Conservation (phyloP, 1,284 basidiomycete species). For the Neotropicomus parvogracilis region DNA sequence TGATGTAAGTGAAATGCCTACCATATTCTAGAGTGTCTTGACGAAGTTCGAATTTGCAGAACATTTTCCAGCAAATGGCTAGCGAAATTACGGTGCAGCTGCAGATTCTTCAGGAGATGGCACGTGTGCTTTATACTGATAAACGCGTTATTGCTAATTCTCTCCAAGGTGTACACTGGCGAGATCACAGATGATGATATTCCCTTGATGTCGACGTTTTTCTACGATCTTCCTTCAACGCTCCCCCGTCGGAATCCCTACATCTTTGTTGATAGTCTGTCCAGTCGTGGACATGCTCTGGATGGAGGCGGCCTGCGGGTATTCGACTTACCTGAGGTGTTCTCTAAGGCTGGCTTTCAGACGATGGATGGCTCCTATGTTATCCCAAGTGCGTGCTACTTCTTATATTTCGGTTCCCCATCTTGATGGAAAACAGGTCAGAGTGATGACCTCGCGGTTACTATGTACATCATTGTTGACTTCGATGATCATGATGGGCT, state of each 20-base stretch:
- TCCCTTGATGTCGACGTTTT: conserved; percentile 64
- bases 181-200: conserved; percentile 55
- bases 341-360: conserved; percentile 19
- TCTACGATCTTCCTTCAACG: conserved; percentile 85
- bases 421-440: conserved; percentile 18
- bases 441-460: conserved; percentile 42
- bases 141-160: conserved; percentile 3
- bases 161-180: conserved; percentile 60
- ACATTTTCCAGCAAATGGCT: conserved; percentile 65
- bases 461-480: conserved; percentile 76
- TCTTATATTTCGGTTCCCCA: background rate
- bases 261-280: conserved; percentile 49
- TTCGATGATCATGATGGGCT: conserved; percentile 65
- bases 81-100: conserved; percentile 58
- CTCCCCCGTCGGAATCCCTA: conserved; percentile 67
- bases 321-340: conserved; percentile 29
- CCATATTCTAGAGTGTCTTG: background rate
- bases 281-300: conserved; percentile 15
- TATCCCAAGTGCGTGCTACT: conserved; percentile 22
- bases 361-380: conserved; percentile 21
- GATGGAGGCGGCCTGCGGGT: conserved; percentile 17
- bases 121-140: conserved; percentile 27
- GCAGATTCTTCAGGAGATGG: conserved; percentile 70
- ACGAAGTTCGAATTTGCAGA: conserved; percentile 39
- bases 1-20: conserved; percentile 51